These are phyloP conservation scores for Dendryphion nanum DNA, from an alignment of 2,329 filamentous ascomycete genomes.

Conservation along the genomic window DNA sequence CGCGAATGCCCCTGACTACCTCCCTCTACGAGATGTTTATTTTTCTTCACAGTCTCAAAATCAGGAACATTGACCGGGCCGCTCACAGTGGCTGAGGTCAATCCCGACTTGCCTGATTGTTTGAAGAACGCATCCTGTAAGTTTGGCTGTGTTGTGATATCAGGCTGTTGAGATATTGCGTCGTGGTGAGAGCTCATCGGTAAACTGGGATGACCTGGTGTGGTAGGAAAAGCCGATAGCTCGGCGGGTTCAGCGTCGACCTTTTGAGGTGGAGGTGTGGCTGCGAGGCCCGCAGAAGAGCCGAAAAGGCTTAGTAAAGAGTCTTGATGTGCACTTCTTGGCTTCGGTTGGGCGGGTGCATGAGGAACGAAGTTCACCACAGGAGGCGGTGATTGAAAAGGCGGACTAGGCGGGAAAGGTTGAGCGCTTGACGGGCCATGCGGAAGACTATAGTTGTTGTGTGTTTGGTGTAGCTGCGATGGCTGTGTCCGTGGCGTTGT, in stretches of 20 bases:
- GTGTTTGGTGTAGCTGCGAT: conserved; percentile 17
- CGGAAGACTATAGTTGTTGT: conserved; percentile 24
- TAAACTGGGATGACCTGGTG: conserved; percentile 24
- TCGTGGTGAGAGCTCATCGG: conserved; percentile 8
- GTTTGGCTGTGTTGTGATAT: conserved; percentile 15
- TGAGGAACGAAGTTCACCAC: conserved; percentile 16
- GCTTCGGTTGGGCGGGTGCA: conserved; percentile 34
- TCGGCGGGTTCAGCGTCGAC: conserved; percentile 42
- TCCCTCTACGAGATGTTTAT: conserved; percentile 15
- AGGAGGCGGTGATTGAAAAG: conserved; percentile 28
- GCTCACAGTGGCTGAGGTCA: conserved; percentile 41
- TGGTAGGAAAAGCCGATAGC: conserved; percentile 45
- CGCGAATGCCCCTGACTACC: conserved; percentile 22
- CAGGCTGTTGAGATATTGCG: conserved; percentile 17
- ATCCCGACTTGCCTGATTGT: conserved; percentile 17
- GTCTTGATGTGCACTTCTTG: conserved; percentile 44
- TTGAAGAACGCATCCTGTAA: conserved; percentile 18
- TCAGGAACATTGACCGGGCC: conserved; percentile 44
- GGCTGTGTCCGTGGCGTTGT: conserved; percentile 24
- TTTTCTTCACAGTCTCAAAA: conserved; percentile 39
- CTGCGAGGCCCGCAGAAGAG: conserved; percentile 21
- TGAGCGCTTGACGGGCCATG: conserved; percentile 7
- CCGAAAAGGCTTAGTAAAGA: conserved; percentile 48
- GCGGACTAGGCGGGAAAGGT: conserved; percentile 24
- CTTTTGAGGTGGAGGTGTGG: conserved; percentile 19